Percentiles rank a stretch among this genome's conserved stretches.
phyloP scores from a whole-genome alignment of 352 stramenopile genomes.

The Ophiocytium majus region DNA sequence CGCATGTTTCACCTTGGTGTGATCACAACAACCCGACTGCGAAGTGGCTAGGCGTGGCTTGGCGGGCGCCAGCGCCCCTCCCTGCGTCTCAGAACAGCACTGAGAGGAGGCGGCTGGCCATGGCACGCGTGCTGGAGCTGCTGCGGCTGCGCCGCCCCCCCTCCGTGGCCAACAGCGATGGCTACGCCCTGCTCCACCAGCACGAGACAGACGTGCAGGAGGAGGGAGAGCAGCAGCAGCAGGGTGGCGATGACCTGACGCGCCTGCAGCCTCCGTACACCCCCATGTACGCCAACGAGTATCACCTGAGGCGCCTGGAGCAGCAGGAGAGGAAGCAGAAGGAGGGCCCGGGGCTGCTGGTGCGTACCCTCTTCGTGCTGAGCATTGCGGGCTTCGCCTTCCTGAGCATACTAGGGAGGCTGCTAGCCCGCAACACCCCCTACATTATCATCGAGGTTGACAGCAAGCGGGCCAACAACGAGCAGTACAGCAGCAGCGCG shows the following conservation, averaged over 20 bases:
- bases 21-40: too few relatives aligned
- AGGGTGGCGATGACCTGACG: neutral
- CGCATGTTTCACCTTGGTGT: too few relatives aligned
- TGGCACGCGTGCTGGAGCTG: neutral
- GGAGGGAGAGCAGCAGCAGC: neutral
- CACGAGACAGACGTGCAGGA: neutral
- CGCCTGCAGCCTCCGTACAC: neutral
- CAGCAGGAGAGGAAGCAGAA: neutral
- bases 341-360: neutral
- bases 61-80: too few relatives aligned
- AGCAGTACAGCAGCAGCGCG: neutral
- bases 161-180: neutral
- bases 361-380: neutral
- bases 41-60: too few relatives aligned
- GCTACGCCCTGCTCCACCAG: neutral
- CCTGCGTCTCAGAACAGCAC: too few relatives aligned
- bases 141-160: neutral
- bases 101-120: neutral
- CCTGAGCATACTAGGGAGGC: neutral
- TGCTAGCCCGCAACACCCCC: constrained; percentile 1
- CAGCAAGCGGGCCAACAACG: neutral
- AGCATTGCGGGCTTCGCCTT: neutral
- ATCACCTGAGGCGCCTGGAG: neutral
- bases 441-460: too few relatives aligned
- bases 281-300: constrained; percentile 15